Evolutionary conservation across 371 early-diverging fungal species (phyloP), one percentile per base, ranked within the genome.

Genomic region (Haplosporangium sp.): DNA sequence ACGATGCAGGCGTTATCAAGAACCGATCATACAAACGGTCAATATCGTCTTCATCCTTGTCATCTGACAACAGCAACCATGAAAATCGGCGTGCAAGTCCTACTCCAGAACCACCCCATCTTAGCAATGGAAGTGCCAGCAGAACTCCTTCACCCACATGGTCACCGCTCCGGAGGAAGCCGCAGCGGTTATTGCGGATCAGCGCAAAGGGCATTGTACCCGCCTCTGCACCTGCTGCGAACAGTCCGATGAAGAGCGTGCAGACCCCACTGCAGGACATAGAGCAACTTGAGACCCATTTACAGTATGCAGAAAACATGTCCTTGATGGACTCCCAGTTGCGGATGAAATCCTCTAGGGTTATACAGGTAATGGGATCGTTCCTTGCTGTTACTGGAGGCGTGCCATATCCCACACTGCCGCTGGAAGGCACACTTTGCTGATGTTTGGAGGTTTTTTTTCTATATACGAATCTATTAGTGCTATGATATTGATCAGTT

Each of bases 111-210:
- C 42, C 10, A 43, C 42, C 5, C 29, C 14, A 16, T 42, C 63
- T 14, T 41, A 42, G 6, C 40, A 43, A 54, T 42, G 59, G 53
- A 23, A 45, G 42, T 29, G 60, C 7, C 20, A 43, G 14, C 40
- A 45, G 18, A 29, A 57, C 48, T 0, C 20, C 56, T 18, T 36
- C 69, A 11, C 10, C 40, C 23, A 21, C 60, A n/a, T 57, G 58
- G 5, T 67, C 64, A 36, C 59, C 73, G 1, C 62, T 18, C 13
- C 59, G 63, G n/a, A 62, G 52, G 20, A 79, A 79, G n/a, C 73
- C 69, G 5, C 72, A 79, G n/a, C 53, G 79, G 12, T 53, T 79
- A 4, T 48, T 73, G 47, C 55, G 79, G 59, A 79, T 79, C 57
- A 79, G 65, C 16, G 67, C 69, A 20, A 67, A 64, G 29, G 69